Base-by-base conservation (phyloP, 345 rosid species). In the Populus davidiana region DNA sequence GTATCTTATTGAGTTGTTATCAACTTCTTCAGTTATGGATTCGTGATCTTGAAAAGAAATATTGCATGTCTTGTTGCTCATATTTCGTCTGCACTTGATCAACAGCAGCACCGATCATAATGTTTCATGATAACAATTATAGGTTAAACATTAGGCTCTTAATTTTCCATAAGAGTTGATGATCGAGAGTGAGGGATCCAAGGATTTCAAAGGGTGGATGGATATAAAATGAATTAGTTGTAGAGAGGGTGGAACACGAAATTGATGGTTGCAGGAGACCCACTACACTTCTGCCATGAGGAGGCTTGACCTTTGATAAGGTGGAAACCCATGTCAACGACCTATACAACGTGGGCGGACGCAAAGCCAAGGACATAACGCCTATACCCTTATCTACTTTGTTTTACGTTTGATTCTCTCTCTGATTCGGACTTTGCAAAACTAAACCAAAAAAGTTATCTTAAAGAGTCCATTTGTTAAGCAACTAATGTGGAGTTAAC, bases 301-400 rank as follows among this genome's bases (percentile, higher is more conserved):
- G 73, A 84, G 31, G 56, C 77, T 81, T 86, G 86, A 84, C 84
- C 75, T 61, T 74, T 16, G 27, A 49, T 29, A 72, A 52, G 56
- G 62, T 29, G 36, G 64, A 62, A 77, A 50, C 35, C 62, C 50
- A 61, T 47, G 83, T 79, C 83, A 81, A 84, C 70, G 38, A 49
- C 59, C 25, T n/a, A 66, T 20, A n/a, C n/a, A n/a, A 6, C 64
- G 69, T 70, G 75, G 75, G 49, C 65, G 71, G 56, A 49, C 79
- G 29, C 70, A 44, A 49, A 75, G 38, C 69, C 72, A 75, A 52
- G 31, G 75, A 71, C 80, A 76, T 36, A 38, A 59, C 18, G 11
- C 36, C 21, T 52, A 29, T 43, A 29, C 33, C 43, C 38, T 27
- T 77, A 23, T 56, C 36, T 47, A 9, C 21, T 47, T 33, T 67